Evolutionary conservation across 495 filamentous ascomycete species (phyloP), one percentile per base, ranked within the genome.

Genomic region (Amorphotheca resinae): DNA sequence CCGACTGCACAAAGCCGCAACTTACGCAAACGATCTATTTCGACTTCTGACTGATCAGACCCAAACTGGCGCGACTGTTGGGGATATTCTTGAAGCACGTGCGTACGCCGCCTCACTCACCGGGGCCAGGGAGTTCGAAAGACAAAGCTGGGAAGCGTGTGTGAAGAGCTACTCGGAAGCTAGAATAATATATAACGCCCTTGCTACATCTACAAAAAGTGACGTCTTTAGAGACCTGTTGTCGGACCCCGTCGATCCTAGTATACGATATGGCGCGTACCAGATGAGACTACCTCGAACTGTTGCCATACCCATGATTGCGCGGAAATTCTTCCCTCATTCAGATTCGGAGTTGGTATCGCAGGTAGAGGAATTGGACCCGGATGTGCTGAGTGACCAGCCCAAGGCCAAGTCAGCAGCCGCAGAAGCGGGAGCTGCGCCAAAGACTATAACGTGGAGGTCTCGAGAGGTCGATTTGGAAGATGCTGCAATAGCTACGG

Each of bases 251-350:
- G 77, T 94, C 36, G 93, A 99, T 54, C 88, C 89, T 5, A 95
- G 87, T 44, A 82, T 96, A 49, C 79, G 88, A 38, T 96, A 89
- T 61, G 87, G 86, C 2, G 88, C 93, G 4, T 96, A 96, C 62
- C 84, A 94, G 57, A 65, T 80, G 59, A 84, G 87, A 55, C 68
- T 93, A 6, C 80, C 89, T 0, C 75, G 91, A 15, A 93, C 83
- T 6, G 74, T 84, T 44, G 80, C 87, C 9, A 77, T 93, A 26
- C 67, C 82, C 1, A 73, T 76, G 3, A 79, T 96, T 42, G 79
- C 87, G 3, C 77, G 78, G 46, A 77, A 79, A 47, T 74, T 80
- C 46, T 82, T 95, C 63, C 76, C 80, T 9, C 67, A 48, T 42
- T 71, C 68, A 9, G 70, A 87, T 51, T 52, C 66, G 1, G 63